Conservation (phyloP, 768 basidiomycete species). For the Cystofilobasidium bisporidii region DNA sequence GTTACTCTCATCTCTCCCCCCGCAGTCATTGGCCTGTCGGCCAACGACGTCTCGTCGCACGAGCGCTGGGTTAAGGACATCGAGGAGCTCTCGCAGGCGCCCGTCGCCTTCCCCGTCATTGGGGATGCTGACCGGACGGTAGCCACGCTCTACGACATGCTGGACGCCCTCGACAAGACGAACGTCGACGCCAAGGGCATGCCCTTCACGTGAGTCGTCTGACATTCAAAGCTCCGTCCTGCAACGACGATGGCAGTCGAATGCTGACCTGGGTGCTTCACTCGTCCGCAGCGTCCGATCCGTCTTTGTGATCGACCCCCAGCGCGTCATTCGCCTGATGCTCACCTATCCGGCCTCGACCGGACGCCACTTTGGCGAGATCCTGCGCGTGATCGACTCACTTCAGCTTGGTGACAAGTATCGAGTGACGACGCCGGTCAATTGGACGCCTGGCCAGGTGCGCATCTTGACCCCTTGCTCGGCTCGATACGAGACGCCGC, state of each 20-base stretch:
- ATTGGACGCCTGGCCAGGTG: constrained; percentile 74
- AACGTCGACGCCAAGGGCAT: constrained; percentile 57
- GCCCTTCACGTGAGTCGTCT: constrained; percentile 86
- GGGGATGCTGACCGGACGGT: constrained; percentile 82
- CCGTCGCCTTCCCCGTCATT: constrained; percentile 69
- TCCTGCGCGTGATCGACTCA: constrained; percentile 67
- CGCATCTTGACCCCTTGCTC: no score
- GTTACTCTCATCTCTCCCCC: neutral
- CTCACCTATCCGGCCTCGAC: constrained; percentile 76
- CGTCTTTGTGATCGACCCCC: constrained; percentile 95
- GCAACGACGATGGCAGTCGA: neutral
- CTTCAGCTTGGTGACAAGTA: constrained; percentile 64
- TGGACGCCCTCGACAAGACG: constrained; percentile 83
- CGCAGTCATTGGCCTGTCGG: constrained; percentile 55
- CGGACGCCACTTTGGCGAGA: constrained; percentile 81
- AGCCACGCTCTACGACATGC: constrained; percentile 80
- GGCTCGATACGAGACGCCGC: no score
- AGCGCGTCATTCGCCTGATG: constrained; percentile 83
- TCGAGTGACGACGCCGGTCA: constrained; percentile 58
- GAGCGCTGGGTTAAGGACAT: constrained; percentile 70
- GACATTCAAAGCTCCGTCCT: no score
- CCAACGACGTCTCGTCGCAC: constrained; percentile 79
- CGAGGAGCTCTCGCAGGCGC: constrained; percentile 45
- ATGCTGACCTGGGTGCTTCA: neutral
- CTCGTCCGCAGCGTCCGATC: constrained; percentile 62